Evolutionary conservation across 768 basidiomycete species (phyloP).

Genomic region (Boletus sp.): DNA sequence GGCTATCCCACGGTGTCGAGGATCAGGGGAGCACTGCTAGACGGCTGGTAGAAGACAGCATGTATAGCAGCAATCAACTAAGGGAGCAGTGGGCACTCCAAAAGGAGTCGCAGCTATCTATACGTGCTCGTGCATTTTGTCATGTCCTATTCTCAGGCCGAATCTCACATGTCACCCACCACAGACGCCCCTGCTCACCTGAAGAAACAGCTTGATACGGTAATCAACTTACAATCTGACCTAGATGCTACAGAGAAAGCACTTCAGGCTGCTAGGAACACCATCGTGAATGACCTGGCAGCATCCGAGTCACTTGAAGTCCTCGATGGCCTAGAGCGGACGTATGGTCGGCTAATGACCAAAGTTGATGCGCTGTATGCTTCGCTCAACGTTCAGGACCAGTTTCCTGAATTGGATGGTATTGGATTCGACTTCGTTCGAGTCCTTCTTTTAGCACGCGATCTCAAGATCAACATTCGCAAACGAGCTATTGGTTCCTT

Average conservation of each 20-base stretch:
- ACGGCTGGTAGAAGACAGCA: constrained; percentile 5
- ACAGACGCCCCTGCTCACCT: neutral
- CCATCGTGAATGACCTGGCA: neutral
- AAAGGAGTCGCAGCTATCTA: constrained; percentile 29
- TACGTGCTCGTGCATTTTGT: constrained; percentile 20
- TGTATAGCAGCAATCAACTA: constrained; percentile 16
- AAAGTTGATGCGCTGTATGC: neutral
- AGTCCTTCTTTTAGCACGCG: too few species aligned
- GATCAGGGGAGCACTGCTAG: constrained; percentile 13
- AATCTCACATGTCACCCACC: neutral
- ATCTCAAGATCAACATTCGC: neutral
- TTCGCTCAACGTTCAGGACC: neutral
- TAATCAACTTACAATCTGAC: neutral
- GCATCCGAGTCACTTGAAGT: too few species aligned
- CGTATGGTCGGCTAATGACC: too few species aligned
- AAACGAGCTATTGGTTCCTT: too few species aligned
- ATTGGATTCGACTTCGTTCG: neutral
- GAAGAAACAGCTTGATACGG: neutral
- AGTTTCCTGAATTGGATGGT: neutral
- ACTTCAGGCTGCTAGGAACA: neutral
- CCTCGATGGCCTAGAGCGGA: too few species aligned
- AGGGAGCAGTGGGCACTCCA: constrained; percentile 35
- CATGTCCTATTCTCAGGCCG: neutral
- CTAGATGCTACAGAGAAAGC: neutral
- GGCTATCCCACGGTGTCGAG: constrained; percentile 16